Evolutionary conservation across 306 rosid species (phyloP), one percentile per base, ranked within the genome.

Genomic region (Cucurbita moschata): DNA sequence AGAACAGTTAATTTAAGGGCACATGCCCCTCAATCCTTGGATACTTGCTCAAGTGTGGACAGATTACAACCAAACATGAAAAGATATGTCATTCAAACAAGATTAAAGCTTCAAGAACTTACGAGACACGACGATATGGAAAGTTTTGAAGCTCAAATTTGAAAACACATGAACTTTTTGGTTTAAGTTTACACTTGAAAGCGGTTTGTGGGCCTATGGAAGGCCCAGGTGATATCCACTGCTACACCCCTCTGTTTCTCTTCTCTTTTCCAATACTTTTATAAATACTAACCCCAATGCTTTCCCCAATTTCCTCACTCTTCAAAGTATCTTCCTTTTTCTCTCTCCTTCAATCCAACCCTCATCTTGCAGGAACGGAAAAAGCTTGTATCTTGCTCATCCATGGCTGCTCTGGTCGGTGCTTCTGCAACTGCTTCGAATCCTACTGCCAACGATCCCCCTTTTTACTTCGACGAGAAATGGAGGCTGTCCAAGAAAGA

Each of bases 401-500:
- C 66, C 56, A 26, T 73, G 52, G 71, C 69, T 74, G 46, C 71
- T 26, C 4, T 58, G 26, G 77, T 38, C 16, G 47, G 10, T 37
- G 43, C 55, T 14, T 8, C 77, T 58, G 19, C 66, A 23, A 18
- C 55, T 43, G 5, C 69, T 38, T 4, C 26, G 1, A 11, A 37
- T 38, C 19, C 64, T 42, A 71, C 73, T 63, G 57, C 77, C 43
- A 60, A 5, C 10, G 43, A 60, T 9, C 78, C 88, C 0, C 86
- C 90, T 0, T 72, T 89, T 30, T 89, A 89, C 84, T 83, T 89
- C 18, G 92, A 92, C 50, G 95, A 86, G 76, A 89, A 92, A 63
- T 89, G 96, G 96, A 92, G 85, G 85, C 50, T 89, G 15, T 86
- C 97, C 5, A 92, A 92, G 90, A 92, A 92, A 49, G 96, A 88